phyloP scores from a whole-genome alignment of 2,329 filamentous ascomycete species.

The Beauveria rudraprayagi region DNA sequence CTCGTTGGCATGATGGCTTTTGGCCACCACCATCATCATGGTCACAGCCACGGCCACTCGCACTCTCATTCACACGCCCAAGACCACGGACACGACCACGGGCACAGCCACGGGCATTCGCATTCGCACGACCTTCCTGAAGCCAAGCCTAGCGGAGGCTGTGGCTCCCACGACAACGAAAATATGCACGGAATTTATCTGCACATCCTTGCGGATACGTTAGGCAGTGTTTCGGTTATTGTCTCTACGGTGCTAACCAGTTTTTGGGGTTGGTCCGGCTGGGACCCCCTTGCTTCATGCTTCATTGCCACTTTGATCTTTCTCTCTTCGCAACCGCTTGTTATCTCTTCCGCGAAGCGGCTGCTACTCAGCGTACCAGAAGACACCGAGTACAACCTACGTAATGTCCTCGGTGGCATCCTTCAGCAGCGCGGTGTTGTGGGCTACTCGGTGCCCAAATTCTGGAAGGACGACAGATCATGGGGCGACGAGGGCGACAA shows the following conservation, averaged over 20 bases:
- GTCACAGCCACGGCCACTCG: conserved; percentile 29
- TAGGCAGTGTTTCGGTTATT: conserved; percentile 91
- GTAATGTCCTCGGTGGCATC: conserved; percentile 78
- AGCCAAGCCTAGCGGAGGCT: conserved; percentile 25
- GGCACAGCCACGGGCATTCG: conserved; percentile 26
- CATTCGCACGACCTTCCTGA: conserved; percentile 33
- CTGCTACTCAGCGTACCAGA: conserved; percentile 79
- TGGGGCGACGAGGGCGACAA: conserved; percentile 37
- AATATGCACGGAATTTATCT: conserved; percentile 98
- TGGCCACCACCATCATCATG: conserved; percentile 52
- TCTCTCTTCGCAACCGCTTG: conserved; percentile 80
- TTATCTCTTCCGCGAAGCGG: conserved; percentile 73
- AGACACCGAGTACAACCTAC: conserved; percentile 77
- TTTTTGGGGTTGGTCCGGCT: conserved; percentile 82
- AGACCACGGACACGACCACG: conserved; percentile 32
- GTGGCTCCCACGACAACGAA: conserved; percentile 68
- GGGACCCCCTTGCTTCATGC: conserved; percentile 90
- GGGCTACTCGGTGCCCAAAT: conserved; percentile 78
- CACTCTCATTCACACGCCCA: conserved; percentile 33
- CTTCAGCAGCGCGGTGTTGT: conserved; percentile 75
- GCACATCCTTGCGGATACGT: conserved; percentile 87
- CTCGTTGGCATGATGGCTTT: conserved; percentile 87
- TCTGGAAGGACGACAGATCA: conserved; percentile 76
- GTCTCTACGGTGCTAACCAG: conserved; percentile 83
- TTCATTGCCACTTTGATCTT: conserved; percentile 91